A percentile compares a stretch with the other conserved stretches of the same genome.
phyloP scores from a whole-genome alignment of 108 stramenopile genomes.

The Aurantiochytrium sp. region DNA sequence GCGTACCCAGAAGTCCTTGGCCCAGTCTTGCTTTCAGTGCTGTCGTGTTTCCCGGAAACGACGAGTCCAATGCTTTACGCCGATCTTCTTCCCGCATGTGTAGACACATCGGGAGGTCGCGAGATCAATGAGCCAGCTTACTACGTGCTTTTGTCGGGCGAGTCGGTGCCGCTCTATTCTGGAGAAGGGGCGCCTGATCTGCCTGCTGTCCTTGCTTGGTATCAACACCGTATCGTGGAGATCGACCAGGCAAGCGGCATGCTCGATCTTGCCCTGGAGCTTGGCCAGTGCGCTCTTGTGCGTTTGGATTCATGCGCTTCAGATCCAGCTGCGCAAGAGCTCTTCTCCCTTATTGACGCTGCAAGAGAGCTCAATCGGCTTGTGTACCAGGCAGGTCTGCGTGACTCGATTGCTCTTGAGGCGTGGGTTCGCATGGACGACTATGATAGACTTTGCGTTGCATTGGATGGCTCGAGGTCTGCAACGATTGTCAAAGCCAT shows the following conservation, averaged over 20 bases:
- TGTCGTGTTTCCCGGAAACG: background rate
- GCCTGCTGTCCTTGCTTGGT: background rate
- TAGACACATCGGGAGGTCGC: background rate
- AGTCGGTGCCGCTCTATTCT: no score
- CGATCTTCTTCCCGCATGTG: background rate
- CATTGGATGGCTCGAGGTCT: background rate
- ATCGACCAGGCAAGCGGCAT: background rate
- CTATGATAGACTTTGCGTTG: background rate
- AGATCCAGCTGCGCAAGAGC: background rate
- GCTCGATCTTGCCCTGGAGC: background rate
- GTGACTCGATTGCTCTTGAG: background rate
- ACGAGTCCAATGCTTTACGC: background rate
- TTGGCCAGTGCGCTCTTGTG: background rate
- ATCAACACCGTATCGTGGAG: background rate
- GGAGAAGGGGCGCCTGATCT: background rate
- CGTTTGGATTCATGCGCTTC: background rate
- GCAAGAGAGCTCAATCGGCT: background rate
- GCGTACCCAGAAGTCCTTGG: background rate
- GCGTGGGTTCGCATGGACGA: background rate
- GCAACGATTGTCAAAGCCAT: background rate
- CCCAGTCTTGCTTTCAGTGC: background rate
- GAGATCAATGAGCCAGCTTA: background rate
- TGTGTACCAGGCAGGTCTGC: background rate
- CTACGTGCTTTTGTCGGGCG: no score
- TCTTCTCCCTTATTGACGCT: background rate